Evolutionary conservation across 2,329 filamentous ascomycete genomes (phyloP).

Genomic region (Cercospora sp.): DNA sequence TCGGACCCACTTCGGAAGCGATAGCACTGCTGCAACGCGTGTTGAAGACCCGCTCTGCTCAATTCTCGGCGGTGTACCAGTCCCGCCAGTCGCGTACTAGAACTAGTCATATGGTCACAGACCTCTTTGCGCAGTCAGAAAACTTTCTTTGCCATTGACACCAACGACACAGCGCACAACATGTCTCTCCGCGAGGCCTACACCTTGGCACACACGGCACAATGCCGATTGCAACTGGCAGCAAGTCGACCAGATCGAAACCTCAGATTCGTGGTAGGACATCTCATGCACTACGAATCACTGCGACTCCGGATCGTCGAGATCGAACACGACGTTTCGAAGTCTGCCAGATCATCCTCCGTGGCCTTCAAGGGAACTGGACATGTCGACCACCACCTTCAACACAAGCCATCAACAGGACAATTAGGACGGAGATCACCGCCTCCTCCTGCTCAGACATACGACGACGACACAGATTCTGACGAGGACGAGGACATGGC

Average conservation of each 20-base stretch:
- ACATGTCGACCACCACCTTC: slow-evolving; percentile 25
- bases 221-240: slow-evolving; percentile 40
- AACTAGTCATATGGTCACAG: slow-evolving; percentile 3
- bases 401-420: slow-evolving; percentile 29
- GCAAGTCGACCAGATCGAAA: slow-evolving; percentile 39
- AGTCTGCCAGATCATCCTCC: slow-evolving; percentile 25
- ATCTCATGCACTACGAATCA: slow-evolving; percentile 40
- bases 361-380: slow-evolving; percentile 34
- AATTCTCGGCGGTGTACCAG: background rate
- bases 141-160: slow-evolving; percentile 2
- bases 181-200: slow-evolving; percentile 42
- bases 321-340: slow-evolving; percentile 39
- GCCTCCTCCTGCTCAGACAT: slow-evolving; percentile 26
- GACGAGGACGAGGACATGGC: slow-evolving; percentile 26
- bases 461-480: slow-evolving; percentile 26
- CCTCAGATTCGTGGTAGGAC: slow-evolving; percentile 41
- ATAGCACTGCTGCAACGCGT: background rate
- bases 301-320: slow-evolving; percentile 40
- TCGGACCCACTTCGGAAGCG: slow-evolving; percentile 6
- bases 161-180: slow-evolving; percentile 17
- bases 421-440: slow-evolving; percentile 33
- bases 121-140: slow-evolving; percentile 21
- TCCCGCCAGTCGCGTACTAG: background rate
- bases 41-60: slow-evolving; percentile 1
- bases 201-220: slow-evolving; percentile 39